These are phyloP conservation scores for Karstenula rhodostoma DNA, from an alignment of 2,329 filamentous ascomycete genomes.

Conservation along the genomic window DNA sequence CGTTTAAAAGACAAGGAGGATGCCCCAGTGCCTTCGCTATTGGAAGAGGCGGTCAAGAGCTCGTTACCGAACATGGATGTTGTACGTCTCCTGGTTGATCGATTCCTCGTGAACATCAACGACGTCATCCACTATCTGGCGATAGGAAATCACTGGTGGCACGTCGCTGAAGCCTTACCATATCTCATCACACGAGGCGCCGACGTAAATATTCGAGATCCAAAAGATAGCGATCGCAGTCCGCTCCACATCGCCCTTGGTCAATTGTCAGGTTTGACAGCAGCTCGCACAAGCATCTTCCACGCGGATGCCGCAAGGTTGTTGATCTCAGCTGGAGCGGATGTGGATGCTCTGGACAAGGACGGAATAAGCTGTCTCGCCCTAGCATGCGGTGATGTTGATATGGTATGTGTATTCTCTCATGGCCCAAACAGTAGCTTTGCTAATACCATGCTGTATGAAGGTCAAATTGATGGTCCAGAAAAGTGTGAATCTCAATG, in stretches of 20 bases:
- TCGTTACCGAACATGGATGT: slow-evolving; percentile 26
- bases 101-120: slow-evolving; percentile 22
- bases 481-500: slow-evolving; percentile 11
- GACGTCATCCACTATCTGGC: slow-evolving; percentile 1
- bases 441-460: neutral
- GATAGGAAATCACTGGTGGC: slow-evolving; percentile 23
- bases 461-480: slow-evolving; percentile 12
- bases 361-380: slow-evolving; percentile 20
- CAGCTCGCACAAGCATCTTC: neutral
- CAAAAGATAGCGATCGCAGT: slow-evolving; percentile 23
- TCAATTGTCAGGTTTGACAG: neutral
- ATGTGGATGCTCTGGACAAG: slow-evolving; percentile 19
- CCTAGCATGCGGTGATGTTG: slow-evolving; percentile 11
- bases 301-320: slow-evolving; percentile 16
- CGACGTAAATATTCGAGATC: slow-evolving; percentile 23
- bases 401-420: slow-evolving; percentile 5
- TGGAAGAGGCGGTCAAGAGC: slow-evolving; percentile 7
- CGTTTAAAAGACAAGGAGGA: neutral
- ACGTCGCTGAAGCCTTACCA: slow-evolving; percentile 22
- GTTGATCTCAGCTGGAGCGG: slow-evolving; percentile 18
- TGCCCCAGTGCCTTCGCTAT: neutral
- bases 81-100: slow-evolving; percentile 25
- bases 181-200: slow-evolving; percentile 23
- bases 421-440: too few relatives aligned
- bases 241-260: slow-evolving; percentile 35